Evolutionary conservation across 768 basidiomycete species (phyloP).

Genomic region (Antrodiella citrinella): DNA sequence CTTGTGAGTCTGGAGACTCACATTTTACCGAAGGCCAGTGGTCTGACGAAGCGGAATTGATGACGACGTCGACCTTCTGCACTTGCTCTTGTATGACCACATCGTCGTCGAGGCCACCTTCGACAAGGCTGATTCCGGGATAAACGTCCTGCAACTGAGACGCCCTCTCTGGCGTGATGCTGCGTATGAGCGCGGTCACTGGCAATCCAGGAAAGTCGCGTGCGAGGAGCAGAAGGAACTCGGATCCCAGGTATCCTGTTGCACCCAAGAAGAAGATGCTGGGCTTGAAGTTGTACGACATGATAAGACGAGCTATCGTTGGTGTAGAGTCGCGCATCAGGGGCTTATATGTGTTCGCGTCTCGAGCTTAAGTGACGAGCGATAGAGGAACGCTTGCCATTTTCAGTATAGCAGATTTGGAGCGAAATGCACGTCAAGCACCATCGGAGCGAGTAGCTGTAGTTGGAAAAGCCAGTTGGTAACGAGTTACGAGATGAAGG

Average conservation of each 20-base stretch:
- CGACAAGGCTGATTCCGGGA: conserved; percentile 26
- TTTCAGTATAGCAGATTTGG: too few relatives aligned
- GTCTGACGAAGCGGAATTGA: conserved; percentile 35
- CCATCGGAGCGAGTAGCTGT: too few relatives aligned
- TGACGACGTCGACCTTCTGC: conserved; percentile 29
- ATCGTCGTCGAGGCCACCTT: conserved; percentile 31
- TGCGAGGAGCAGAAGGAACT: conserved; percentile 28
- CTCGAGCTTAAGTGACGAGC: too few relatives aligned
- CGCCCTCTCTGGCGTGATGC: conserved; percentile 23
- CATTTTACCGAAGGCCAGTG: conserved; percentile 27
- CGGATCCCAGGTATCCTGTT: conserved; percentile 35
- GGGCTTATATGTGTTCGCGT: too few relatives aligned
- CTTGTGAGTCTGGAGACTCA: conserved; percentile 10
- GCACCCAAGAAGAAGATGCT: conserved; percentile 36
- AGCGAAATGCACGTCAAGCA: too few relatives aligned
- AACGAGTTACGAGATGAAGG: too few relatives aligned
- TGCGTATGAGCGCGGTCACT: conserved; percentile 30
- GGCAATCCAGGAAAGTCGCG: conserved; percentile 25
- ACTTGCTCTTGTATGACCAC: conserved; percentile 28
- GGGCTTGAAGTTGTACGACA: conserved; percentile 1
- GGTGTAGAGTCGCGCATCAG: too few relatives aligned
- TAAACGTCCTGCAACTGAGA: conserved; percentile 26
- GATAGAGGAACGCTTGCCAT: too few relatives aligned
- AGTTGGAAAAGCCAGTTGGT: too few relatives aligned
- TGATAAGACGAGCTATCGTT: background rate